Conservation (phyloP, 2,329 filamentous ascomycete genomes). For the Aspergillus intermedius region DNA sequence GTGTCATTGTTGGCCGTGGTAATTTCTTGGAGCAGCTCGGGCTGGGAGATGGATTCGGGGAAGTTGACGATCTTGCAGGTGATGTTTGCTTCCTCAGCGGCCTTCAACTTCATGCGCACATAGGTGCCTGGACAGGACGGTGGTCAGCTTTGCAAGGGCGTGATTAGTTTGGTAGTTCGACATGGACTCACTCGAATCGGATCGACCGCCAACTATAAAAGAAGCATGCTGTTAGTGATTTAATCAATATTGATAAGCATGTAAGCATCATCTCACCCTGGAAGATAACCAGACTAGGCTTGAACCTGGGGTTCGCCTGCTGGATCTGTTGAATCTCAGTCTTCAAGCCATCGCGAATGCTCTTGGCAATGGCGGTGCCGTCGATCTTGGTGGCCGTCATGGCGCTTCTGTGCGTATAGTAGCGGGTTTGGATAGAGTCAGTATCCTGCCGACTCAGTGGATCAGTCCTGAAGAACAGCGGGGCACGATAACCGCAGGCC, state of each 20-base stretch:
- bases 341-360: constrained; percentile 75
- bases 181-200: constrained; percentile 70
- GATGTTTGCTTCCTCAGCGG: constrained; percentile 89
- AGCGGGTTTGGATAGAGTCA: constrained; percentile 16
- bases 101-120: constrained; percentile 99
- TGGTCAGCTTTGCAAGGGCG: constrained; percentile 15
- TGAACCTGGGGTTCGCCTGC: constrained; percentile 75
- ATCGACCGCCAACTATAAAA: constrained; percentile 72
- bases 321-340: constrained; percentile 76
- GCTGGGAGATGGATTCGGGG: constrained; percentile 71
- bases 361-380: constrained; percentile 89
- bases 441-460: constrained; percentile 10
- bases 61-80: constrained; percentile 79
- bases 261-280: constrained; percentile 59
- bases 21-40: constrained; percentile 79
- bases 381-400: constrained; percentile 93
- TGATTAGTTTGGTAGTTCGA: background rate
- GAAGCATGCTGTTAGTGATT: constrained; percentile 2
- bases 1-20: constrained; percentile 79
- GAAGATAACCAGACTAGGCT: constrained; percentile 86
- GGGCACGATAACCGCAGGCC: constrained; percentile 12
- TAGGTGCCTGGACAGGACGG: constrained; percentile 63
- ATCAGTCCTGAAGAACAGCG: constrained; percentile 10
- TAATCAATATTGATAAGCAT: background rate
- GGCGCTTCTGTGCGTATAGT: constrained; percentile 47